Base-by-base conservation (phyloP, 768 basidiomycete genomes). In the Psilocybe sp. region DNA sequence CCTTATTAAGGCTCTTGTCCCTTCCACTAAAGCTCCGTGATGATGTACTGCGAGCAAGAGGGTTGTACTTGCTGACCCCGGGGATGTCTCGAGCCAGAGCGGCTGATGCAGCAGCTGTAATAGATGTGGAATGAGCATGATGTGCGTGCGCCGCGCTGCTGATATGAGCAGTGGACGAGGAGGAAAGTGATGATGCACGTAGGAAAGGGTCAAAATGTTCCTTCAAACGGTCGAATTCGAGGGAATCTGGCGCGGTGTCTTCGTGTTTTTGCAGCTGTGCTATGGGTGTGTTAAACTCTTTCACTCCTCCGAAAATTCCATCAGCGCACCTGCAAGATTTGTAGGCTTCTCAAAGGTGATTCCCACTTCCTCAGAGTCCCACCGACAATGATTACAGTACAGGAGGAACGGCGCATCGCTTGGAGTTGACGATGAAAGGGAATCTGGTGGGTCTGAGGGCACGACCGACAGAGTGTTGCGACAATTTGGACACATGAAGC, bases 161-260 rank as follows among this genome's bases (percentile, higher is more conserved):
- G 54, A 70, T 71, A 49, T 74, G 67, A 58, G 67, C 65, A 66
- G 70, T 61, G 65, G 76, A 69, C 60, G 80, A 74, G 65, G 84
- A 84, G 68, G 87, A 84, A 68, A 81, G 74, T 52, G 85, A 80
- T 53, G 89, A 84, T 76, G 87, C 81, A 70, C 92, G 85, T 69
- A 99, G 72, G 74, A 92, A 89, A 48, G 92, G 89, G 65, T 98
- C 97, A 73, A 98, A 94, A 68, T 98, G 95, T 60, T 97, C 93
- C 70, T 96, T 96, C 60, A 99, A 69, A 52, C 87, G 82, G 58
- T 99, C 97, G 62, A 97, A 94, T 68, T 97, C 95, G 54, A 93
- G 71, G 10, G 82, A 80, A 50, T 91, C 92, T 9, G 88, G 84
- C 0, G 87, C 86, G 18, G 86, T 85, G 60, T 95, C 91, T 75